These are phyloP conservation scores for Diaporthe sp. DNA, from an alignment of 2,329 filamentous ascomycete genomes.

Conservation along the genomic window DNA sequence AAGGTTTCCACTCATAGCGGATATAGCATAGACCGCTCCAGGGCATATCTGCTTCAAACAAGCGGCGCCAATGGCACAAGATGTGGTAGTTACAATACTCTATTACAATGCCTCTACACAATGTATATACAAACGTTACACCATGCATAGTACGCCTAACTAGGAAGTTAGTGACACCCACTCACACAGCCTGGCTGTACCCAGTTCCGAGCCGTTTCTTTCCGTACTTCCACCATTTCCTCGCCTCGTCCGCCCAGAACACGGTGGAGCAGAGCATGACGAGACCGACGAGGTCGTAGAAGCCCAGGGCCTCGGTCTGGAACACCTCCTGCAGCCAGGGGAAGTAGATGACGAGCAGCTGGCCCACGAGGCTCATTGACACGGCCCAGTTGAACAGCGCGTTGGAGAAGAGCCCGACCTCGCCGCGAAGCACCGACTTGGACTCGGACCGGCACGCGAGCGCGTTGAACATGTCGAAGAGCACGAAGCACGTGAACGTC, in stretches of 20 bases:
- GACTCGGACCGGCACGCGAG: conserved; percentile 91
- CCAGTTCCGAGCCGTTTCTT: conserved; percentile 68
- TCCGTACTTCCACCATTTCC: conserved; percentile 82
- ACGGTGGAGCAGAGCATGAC: conserved; percentile 86
- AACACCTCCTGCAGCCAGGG: conserved; percentile 95
- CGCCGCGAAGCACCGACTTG: conserved; percentile 89
- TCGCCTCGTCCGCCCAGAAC: conserved; percentile 92
- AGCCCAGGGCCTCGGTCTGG: conserved; percentile 87
- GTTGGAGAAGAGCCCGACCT: conserved; percentile 87
- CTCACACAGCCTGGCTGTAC: conserved; percentile 75
- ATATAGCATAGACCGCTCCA: not conserved
- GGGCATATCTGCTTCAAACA: not conserved
- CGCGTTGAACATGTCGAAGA: conserved; percentile 99
- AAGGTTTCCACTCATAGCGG: not conserved
- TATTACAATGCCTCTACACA: conserved; percentile 38
- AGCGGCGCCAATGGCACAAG: not conserved
- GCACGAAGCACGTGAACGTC: conserved; percentile 98
- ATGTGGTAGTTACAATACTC: not conserved
- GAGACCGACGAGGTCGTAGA: conserved; percentile 81
- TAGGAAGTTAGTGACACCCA: not conserved
- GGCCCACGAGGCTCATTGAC: conserved; percentile 84
- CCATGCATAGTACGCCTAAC: conserved; percentile 15
- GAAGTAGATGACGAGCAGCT: conserved; percentile 93
- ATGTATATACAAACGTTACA: conserved; percentile 30
- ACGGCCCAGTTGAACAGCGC: conserved; percentile 98